Percentiles rank a stretch among this genome's conserved stretches.
These are phyloP conservation scores for Corniculantispora saksenae DNA, from an alignment of 2,329 filamentous ascomycete species.

Conservation along the genomic window DNA sequence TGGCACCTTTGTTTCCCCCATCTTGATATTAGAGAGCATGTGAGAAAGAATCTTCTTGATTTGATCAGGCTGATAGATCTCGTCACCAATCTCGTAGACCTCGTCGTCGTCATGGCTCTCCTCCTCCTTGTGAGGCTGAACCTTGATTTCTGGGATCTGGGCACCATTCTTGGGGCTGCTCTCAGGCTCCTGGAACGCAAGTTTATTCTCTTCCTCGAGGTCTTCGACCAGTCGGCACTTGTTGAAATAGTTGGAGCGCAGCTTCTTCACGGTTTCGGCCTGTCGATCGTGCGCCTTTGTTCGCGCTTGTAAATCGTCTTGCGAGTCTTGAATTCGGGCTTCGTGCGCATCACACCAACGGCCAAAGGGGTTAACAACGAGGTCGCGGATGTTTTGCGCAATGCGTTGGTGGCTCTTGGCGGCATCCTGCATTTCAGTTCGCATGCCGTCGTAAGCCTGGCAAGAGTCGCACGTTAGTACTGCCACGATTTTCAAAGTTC, in stretches of 20 bases:
- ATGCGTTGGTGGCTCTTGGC: slow-evolving; percentile 92
- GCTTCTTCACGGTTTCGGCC: slow-evolving; percentile 85
- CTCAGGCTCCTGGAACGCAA: slow-evolving; percentile 89
- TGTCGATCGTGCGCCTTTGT: slow-evolving; percentile 95
- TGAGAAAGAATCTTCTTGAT: slow-evolving; percentile 87
- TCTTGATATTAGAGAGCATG: slow-evolving; percentile 82
- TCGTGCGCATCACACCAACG: slow-evolving; percentile 97
- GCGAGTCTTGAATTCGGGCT: slow-evolving; percentile 84
- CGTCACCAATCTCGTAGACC: slow-evolving; percentile 85
- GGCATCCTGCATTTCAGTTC: slow-evolving; percentile 88
- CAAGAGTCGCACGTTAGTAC: slow-evolving; percentile 23
- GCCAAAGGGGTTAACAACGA: slow-evolving; percentile 91
- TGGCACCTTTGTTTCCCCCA: slow-evolving; percentile 90
- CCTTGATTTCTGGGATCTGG: slow-evolving; percentile 81
- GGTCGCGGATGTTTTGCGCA: slow-evolving; percentile 90
- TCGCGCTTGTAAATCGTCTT: slow-evolving; percentile 86
- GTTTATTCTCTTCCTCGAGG: slow-evolving; percentile 96
- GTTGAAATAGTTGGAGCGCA: slow-evolving; percentile 96
- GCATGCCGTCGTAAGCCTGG: slow-evolving; percentile 91
- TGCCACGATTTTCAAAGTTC: background rate
- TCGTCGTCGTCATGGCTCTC: slow-evolving; percentile 75
- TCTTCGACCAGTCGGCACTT: slow-evolving; percentile 97
- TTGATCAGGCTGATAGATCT: slow-evolving; percentile 80
- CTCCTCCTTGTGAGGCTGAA: slow-evolving; percentile 66
- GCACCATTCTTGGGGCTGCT: slow-evolving; percentile 62